Percentiles rank a stretch among this genome's conserved stretches.
phyloP scores from a whole-genome alignment of 495 filamentous ascomycete genomes.

The Annulohypoxylon stygium region DNA sequence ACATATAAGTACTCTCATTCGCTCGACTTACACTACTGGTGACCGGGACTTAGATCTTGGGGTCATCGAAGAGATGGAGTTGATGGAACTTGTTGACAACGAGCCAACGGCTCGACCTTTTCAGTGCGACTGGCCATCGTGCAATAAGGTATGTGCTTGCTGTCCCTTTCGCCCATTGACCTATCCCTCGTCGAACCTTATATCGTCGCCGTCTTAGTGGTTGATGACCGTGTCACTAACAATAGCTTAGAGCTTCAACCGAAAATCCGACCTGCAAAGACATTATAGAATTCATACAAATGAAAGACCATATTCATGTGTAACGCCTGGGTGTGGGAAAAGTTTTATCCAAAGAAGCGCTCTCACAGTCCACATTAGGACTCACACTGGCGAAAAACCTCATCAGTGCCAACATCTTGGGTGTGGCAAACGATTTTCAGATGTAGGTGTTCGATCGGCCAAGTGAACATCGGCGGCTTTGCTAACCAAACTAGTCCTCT shows the following conservation, averaged over 20 bases:
- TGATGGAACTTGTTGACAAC: conserved; percentile 67
- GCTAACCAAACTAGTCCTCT: conserved; percentile 76
- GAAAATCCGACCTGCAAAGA: conserved; percentile 90
- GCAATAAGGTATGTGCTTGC: conserved; percentile 63
- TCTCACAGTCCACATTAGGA: conserved; percentile 86
- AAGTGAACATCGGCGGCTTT: conserved; percentile 18
- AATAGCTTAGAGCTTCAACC: conserved; percentile 81
- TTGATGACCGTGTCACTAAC: conserved; percentile 42
- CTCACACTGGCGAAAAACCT: conserved; percentile 91
- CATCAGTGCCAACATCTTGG: conserved; percentile 83
- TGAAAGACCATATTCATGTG: conserved; percentile 84
- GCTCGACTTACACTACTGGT: conserved; percentile 49
- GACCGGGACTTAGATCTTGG: conserved; percentile 43
- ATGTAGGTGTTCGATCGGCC: conserved; percentile 66
- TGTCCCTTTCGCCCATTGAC: neutral
- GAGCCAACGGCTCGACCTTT: conserved; percentile 66
- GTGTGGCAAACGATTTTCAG: conserved; percentile 89
- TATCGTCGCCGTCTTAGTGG: neutral
- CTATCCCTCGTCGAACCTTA: neutral
- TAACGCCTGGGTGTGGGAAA: conserved; percentile 78
- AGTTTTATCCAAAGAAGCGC: conserved; percentile 93
- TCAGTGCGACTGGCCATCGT: conserved; percentile 65
- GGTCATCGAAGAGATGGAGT: conserved; percentile 61
- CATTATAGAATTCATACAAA: conserved; percentile 94
- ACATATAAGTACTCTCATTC: conserved; percentile 55